Evolutionary conservation across 2,329 filamentous ascomycete species (phyloP).

Genomic region (Myriangium duriaei): DNA sequence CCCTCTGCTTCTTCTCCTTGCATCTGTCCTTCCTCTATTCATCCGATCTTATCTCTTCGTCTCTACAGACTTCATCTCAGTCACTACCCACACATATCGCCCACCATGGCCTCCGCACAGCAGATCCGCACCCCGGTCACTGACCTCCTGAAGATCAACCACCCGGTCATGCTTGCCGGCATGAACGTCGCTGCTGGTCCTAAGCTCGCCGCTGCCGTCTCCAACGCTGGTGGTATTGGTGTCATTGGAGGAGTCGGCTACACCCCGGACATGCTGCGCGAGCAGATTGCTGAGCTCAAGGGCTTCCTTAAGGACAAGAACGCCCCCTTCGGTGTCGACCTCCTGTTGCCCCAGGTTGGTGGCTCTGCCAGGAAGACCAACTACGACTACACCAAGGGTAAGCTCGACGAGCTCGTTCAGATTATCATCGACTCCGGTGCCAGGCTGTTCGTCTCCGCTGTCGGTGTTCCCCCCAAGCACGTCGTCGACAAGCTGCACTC

Average conservation of each 20-base stretch:
- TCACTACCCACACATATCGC: not conserved
- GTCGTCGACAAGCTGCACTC: conserved; percentile 86
- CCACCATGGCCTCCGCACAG: conserved; percentile 65
- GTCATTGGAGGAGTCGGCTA: conserved; percentile 94
- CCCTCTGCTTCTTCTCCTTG: not conserved
- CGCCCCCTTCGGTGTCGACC: conserved; percentile 86
- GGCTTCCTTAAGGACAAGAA: conserved; percentile 77
- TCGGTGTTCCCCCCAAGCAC: conserved; percentile 75
- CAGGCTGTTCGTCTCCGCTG: conserved; percentile 90
- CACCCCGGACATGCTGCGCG: conserved; percentile 90
- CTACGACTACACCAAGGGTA: conserved; percentile 99
- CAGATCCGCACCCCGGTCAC: conserved; percentile 84
- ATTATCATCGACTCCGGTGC: conserved; percentile 88
- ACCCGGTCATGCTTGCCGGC: conserved; percentile 87
- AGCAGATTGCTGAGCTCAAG: conserved; percentile 94
- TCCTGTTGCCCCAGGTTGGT: conserved; percentile 87
- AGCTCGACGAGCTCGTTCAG: conserved; percentile 78
- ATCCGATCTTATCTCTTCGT: not conserved
- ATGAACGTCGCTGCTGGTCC: conserved; percentile 99
- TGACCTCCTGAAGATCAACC: conserved; percentile 95
- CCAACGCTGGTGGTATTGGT: conserved; percentile 90
- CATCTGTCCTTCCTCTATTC: conserved; percentile 2
- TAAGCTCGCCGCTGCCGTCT: conserved; percentile 90
- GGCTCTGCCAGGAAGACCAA: conserved; percentile 87
- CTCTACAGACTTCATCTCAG: not conserved